phyloP scores from a whole-genome alignment of 176 grass and related monocot species.

The bread wheat (Triticum aestivum) region IWGSC_CS_RefSeq_v2.1 NC_057794.1:545937653-545938152 shows the following conservation, averaged over 20 bases:
- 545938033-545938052: slow-evolving; percentile 90
- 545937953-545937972: slow-evolving; percentile 60
- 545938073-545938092: slow-evolving; percentile 96
- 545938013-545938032: slow-evolving; percentile 62
- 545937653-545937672: slow-evolving; percentile 1
- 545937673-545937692: not conserved
- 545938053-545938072: slow-evolving; percentile 97
- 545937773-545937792: not conserved
- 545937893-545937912: not conserved
- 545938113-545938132: slow-evolving; percentile 84
- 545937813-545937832: not conserved
- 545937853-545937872: not conserved
- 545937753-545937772: not conserved
- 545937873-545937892: not conserved
- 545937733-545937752: slow-evolving; percentile 21
- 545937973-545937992: slow-evolving; percentile 63
- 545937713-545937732: slow-evolving; percentile 37
- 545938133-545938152: slow-evolving; percentile 84
- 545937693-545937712: not conserved
- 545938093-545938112: slow-evolving; percentile 87
- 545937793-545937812: not conserved
- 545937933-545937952: not conserved
- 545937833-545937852: not conserved
- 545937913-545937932: not conserved
- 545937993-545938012: slow-evolving; percentile 40